Evolutionary conservation across 768 basidiomycete genomes (phyloP).

Genomic region (Mycena polygramma): DNA sequence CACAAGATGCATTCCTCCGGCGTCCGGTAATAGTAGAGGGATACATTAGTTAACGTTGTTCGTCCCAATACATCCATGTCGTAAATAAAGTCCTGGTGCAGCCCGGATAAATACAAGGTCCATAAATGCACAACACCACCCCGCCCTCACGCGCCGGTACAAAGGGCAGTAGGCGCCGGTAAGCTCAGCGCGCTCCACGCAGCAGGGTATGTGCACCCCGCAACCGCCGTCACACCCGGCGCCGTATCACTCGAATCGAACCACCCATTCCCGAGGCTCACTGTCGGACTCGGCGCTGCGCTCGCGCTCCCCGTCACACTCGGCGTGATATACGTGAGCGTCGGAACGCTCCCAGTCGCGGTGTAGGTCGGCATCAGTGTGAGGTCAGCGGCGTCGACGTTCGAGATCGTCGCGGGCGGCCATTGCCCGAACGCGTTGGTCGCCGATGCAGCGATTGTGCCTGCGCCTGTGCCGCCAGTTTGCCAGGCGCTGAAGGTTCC

Average conservation of each 20-base stretch:
- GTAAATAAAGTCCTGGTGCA: too few relatives aligned
- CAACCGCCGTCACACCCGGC: constrained; percentile 54
- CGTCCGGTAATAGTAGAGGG: too few relatives aligned
- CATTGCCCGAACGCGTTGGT: constrained; percentile 47
- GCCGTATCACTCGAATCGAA: constrained; percentile 58
- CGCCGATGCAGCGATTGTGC: constrained; percentile 30
- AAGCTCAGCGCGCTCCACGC: constrained; percentile 2
- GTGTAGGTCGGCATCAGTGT: constrained; percentile 31
- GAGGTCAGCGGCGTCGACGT: neutral
- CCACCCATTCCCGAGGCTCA: constrained; percentile 56
- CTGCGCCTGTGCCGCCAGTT: constrained; percentile 69
- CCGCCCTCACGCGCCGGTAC: neutral
- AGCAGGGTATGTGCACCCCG: constrained; percentile 51
- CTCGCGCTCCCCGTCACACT: constrained; percentile 27
- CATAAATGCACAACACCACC: too few relatives aligned
- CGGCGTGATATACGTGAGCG: constrained; percentile 19
- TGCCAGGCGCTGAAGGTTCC: constrained; percentile 63
- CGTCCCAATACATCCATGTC: too few relatives aligned
- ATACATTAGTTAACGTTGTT: too few relatives aligned
- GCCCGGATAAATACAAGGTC: too few relatives aligned
- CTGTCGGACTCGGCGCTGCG: neutral
- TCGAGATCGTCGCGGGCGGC: constrained; percentile 50
- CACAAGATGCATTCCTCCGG: too few relatives aligned
- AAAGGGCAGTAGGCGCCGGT: neutral
- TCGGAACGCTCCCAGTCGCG: constrained; percentile 17